These are phyloP conservation scores for Jackrogersella multiformis DNA, from an alignment of 495 filamentous ascomycete genomes.

Conservation along the genomic window DNA sequence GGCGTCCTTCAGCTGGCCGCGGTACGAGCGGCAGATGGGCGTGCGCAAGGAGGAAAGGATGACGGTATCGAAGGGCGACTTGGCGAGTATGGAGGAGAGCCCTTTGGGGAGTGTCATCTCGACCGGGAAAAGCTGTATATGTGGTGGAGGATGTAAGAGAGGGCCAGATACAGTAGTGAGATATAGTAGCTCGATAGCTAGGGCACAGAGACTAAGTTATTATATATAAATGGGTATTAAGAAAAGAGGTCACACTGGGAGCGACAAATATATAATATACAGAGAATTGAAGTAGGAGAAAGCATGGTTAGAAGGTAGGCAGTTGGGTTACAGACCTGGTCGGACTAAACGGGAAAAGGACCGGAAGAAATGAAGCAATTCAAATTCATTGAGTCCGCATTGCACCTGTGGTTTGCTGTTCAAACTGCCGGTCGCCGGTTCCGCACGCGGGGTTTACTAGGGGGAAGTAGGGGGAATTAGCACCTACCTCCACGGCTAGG, in stretches of 20 bases:
- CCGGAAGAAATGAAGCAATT: background rate
- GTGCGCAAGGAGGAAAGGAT: conserved; percentile 90
- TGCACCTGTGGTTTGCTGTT: too few species aligned
- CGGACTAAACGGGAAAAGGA: background rate
- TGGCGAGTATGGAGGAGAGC: conserved; percentile 79
- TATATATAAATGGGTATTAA: background rate
- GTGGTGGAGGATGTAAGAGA: background rate
- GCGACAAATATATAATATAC: background rate
- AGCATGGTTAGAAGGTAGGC: background rate
- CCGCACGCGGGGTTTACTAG: conserved; percentile 4
- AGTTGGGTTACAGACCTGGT: background rate
- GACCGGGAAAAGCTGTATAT: background rate
- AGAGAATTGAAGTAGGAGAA: background rate
- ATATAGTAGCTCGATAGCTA: too few species aligned
- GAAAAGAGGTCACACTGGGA: background rate
- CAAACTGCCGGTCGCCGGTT: conserved; percentile 10
- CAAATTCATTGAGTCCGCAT: too few species aligned
- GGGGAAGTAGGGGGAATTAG: background rate
- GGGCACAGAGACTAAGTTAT: too few species aligned
- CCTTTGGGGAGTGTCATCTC: conserved; percentile 59
- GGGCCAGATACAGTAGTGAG: background rate
- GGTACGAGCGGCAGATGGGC: conserved; percentile 80
- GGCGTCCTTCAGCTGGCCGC: conserved; percentile 85
- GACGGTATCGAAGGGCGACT: conserved; percentile 82
- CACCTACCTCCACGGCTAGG: too few species aligned